Percentiles rank a stretch among this genome's conserved stretches.
Conservation (phyloP, 192 early-diverging fungal genomes). For the Coemansia sp. region DNA sequence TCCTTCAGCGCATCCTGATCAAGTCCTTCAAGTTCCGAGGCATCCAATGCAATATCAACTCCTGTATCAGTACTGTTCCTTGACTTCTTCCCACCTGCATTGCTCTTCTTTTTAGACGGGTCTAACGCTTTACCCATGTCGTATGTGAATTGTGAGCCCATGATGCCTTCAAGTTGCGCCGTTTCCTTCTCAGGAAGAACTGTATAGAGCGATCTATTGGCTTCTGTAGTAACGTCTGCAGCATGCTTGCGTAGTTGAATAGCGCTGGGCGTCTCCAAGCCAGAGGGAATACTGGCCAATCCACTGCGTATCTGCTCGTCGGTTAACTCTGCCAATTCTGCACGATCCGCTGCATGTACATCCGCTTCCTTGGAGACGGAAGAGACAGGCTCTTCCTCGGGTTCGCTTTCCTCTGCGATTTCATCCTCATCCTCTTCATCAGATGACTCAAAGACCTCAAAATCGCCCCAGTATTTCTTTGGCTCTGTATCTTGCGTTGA, state of each 20-base stretch:
- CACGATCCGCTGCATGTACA: neutral
- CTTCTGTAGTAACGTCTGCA: constrained; percentile 28
- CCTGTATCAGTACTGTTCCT: constrained; percentile 54
- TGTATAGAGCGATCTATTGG: constrained; percentile 72
- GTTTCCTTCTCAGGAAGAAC: constrained; percentile 77
- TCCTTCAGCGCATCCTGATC: constrained; percentile 73
- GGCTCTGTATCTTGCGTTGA: constrained; percentile 8
- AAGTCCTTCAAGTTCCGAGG: constrained; percentile 80
- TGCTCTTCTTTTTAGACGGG: constrained; percentile 46
- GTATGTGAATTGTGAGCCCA: constrained; percentile 94
- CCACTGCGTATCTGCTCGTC: constrained; percentile 66
- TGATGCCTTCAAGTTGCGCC: constrained; percentile 72
- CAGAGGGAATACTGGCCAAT: constrained; percentile 56
- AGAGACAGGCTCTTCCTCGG: constrained; percentile 9
- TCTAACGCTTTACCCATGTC: constrained; percentile 61
- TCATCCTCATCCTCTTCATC: constrained; percentile 71
- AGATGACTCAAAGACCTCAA: constrained; percentile 69
- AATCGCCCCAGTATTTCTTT: constrained; percentile 82
- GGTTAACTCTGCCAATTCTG: constrained; percentile 13
- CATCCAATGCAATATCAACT: constrained; percentile 86
- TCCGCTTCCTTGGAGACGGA: constrained; percentile 59
- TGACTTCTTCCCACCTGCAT: constrained; percentile 49
- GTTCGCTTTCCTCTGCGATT: constrained; percentile 10
- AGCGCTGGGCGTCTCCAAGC: constrained; percentile 85
- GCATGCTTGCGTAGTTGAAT: constrained; percentile 86